A percentile compares a stretch with the other conserved stretches of the same genome.
These are phyloP conservation scores for Lasiosphaeria ovina DNA, from an alignment of 495 filamentous ascomycete genomes.

Conservation along the genomic window DNA sequence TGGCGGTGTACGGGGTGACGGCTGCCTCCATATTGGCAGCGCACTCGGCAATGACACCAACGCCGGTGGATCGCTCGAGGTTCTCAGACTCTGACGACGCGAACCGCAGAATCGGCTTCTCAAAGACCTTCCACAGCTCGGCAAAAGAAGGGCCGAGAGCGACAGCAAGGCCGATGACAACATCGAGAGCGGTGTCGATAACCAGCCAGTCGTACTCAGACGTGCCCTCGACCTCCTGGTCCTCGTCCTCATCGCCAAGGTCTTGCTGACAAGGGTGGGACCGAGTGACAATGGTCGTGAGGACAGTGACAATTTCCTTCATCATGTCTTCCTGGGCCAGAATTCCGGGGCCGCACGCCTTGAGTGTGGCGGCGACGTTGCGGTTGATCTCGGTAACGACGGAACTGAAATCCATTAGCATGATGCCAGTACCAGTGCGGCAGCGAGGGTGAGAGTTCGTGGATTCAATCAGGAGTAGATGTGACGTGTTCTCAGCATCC, in stretches of 20 bases:
- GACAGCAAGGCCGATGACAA: conserved; percentile 75
- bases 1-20: conserved; percentile 72
- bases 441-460: conserved; percentile 12
- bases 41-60: conserved; percentile 91
- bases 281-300: conserved; percentile 77
- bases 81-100: conserved; percentile 73
- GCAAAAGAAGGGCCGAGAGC: conserved; percentile 79
- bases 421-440: conserved; percentile 5
- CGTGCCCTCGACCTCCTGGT: conserved; percentile 64
- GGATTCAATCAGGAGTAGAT: conserved; percentile 34
- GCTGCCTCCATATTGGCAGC: conserved; percentile 76
- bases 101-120: conserved; percentile 85
- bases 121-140: conserved; percentile 89
- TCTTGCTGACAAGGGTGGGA: conserved; percentile 91
- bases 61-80: conserved; percentile 80
- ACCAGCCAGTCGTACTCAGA: conserved; percentile 98
- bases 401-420: conserved; percentile 57
- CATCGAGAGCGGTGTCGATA: conserved; percentile 90
- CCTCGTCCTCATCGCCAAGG: conserved; percentile 72
- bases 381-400: conserved; percentile 95
- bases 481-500: conserved; percentile 85
- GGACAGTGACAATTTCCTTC: conserved; percentile 57
- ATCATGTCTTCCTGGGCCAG: conserved; percentile 67
- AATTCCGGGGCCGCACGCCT: conserved; percentile 85
- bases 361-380: conserved; percentile 88